Base-by-base conservation (phyloP, 1,139 yeast species). In the Debaryomycetaceae sp. region DNA sequence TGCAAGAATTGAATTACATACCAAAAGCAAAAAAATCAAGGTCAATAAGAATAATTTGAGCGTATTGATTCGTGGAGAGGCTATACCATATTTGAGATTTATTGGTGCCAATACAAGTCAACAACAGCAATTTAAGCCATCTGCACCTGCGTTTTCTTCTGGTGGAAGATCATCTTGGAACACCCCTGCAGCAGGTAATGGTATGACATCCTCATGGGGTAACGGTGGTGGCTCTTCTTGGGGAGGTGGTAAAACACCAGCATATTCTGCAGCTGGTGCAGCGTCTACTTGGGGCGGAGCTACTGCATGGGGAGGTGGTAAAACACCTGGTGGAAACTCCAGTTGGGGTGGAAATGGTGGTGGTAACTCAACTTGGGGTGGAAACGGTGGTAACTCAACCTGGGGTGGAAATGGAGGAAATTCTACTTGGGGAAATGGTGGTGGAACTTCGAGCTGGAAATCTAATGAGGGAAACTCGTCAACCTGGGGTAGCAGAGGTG, bases 1-100 rank as follows among this genome's bases (percentile, higher is more conserved):
- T 52, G 98, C 98, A 3, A 78, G 98, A 46, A 86, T 92, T 36
- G 99, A 92, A 64, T 75, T 92, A 49, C 98, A 92, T 61, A 87
- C 97, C 30, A 91, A 89, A 55, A 83, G 84, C 55, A 94, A 92
- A 61, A 87, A 84, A 45, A 81, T 91, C 47, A 88, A 92, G 47
- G 89, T 92, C 31, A 83, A 81, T 52, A 91, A 91, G 57, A 76
- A 78, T 31, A 86, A 81, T 57, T 74, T 92, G 53, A 76, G 85
- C 50, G 87, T 89, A 46, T 75, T 82, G 52, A 74, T 79, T 37
- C 69, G 78, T 30, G 83, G 84, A 37, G 84, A 77, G 52, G 73
- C 85, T 34, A 73, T 91, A 37, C 85, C 96, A 13, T 91, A 87
- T 58, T 82, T 85, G 53, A 87, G 92, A 51, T 85, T 87, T 52